Base-by-base conservation (phyloP, 805 yeast genomes). In the Cyberlindnera maclurae region DNA sequence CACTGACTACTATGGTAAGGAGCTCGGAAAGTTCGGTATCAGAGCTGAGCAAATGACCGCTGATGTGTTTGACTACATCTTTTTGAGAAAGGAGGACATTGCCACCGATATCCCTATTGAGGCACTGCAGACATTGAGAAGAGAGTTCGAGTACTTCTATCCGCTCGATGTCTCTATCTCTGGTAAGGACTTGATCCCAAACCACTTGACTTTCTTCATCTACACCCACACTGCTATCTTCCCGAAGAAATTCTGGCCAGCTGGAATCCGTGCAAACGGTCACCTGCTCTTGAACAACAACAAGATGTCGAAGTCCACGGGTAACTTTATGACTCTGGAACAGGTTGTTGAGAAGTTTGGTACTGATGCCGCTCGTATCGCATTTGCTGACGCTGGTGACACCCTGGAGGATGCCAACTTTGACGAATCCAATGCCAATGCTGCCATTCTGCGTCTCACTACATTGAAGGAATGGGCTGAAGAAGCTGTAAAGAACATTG, bases 351-450 rank as follows among this genome's bases (percentile, higher is more conserved):
- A 77, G 53, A 93, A 93, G 65, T 93, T 80, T 52, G 98, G 98
- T 63, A 95, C 97, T 37, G 98, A 93, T 63, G 97, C 97, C 31
- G 71, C 96, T 10, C 83, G 98, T 72, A 85, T 93, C 61, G 97
- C 98, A 5, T 70, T 93, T 49, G 98, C 97, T 33, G 98, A 93
- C 69, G 96, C 97, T 37, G 98, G 98, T 70, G 98, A 93, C 61
- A 71, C 93, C 31, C 78, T 88, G 50, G 98, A 93, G 67, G 98
- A 93, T 64, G 98, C 98, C 38, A 93, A 93, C 70, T 85, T 93
- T 58, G 98, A 93, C 57, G 98, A 93, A 67, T 68, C 87, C 44
- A 89, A 81, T 57, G 98, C 98, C 39, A 93, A 93, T 57, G 96
- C 98, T 34, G 97, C 97, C 18, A 89, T 93, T 60, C 75, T 93